Percentiles rank a stretch among this genome's conserved stretches.
Conservation (phyloP, 1,139 yeast species). For the Suhomyces bribrorum region DNA sequence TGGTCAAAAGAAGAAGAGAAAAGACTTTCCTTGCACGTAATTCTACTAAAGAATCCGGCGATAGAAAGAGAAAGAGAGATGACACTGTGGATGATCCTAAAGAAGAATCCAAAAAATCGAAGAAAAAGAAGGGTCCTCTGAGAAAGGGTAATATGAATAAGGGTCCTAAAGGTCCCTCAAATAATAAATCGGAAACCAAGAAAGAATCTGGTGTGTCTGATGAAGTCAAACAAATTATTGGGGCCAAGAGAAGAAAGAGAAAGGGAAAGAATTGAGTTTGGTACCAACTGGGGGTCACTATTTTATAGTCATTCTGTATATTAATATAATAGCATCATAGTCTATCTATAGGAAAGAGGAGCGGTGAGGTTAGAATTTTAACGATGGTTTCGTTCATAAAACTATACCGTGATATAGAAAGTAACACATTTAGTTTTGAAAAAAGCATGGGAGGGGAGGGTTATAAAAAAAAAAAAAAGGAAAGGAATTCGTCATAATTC, state of each 20-base stretch:
- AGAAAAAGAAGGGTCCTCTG: slow-evolving; percentile 23
- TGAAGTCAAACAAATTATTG: slow-evolving; percentile 62
- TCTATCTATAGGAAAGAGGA: neutral
- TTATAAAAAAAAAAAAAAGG: slow-evolving; percentile 8
- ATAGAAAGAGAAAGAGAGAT: slow-evolving; percentile 26
- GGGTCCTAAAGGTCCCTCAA: slow-evolving; percentile 29
- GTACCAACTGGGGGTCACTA: neutral
- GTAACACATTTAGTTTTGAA: neutral
- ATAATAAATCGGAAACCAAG: slow-evolving; percentile 17
- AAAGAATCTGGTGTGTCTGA: slow-evolving; percentile 49
- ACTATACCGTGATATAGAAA: slow-evolving; percentile 10
- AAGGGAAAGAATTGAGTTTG: slow-evolving; percentile 38
- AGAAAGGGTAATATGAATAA: slow-evolving; percentile 49
- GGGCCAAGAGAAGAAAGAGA: slow-evolving; percentile 69
- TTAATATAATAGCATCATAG: slow-evolving; percentile 1
- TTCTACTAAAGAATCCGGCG: slow-evolving; percentile 18
- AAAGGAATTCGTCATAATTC: slow-evolving; percentile 17
- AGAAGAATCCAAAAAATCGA: slow-evolving; percentile 19
- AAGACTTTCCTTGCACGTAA: slow-evolving; percentile 53
- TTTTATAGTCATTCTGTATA: slow-evolving; percentile 2
- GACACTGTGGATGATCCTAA: slow-evolving; percentile 21
- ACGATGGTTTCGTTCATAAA: no score
- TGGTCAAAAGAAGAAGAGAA: slow-evolving; percentile 86
- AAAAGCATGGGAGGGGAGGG: slow-evolving; percentile 6
- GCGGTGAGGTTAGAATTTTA: no score